Evolutionary conservation across 2,329 filamentous ascomycete species (phyloP).

Genomic region (Colletotrichum orchidophilum): DNA sequence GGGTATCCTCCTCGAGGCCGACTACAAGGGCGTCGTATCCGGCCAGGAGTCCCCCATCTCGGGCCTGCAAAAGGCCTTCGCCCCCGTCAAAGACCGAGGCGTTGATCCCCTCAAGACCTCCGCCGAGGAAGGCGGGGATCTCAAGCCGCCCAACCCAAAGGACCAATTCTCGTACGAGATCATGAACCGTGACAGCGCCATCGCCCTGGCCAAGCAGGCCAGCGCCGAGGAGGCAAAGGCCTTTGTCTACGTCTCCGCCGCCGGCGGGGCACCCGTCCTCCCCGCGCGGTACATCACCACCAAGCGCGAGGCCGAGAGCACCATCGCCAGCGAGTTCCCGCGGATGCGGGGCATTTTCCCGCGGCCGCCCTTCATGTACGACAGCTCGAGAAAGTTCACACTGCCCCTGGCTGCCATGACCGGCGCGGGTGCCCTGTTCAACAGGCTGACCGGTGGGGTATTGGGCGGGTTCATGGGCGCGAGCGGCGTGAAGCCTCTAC

Average conservation of each 20-base stretch:
- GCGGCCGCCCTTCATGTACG: conserved; percentile 89
- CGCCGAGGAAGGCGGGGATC: conserved; percentile 58
- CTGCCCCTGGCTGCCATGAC: conserved; percentile 84
- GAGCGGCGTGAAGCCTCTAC: conserved; percentile 85
- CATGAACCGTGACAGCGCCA: conserved; percentile 93
- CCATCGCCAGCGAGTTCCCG: conserved; percentile 78
- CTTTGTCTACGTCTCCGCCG: conserved; percentile 91
- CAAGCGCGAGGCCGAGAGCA: conserved; percentile 88
- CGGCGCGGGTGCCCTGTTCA: conserved; percentile 78
- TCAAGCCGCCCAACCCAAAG: conserved; percentile 72
- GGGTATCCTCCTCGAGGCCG: conserved; percentile 95
- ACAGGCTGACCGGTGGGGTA: conserved; percentile 78
- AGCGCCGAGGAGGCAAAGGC: conserved; percentile 69
- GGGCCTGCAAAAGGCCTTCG: conserved; percentile 83
- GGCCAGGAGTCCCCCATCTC: conserved; percentile 84
- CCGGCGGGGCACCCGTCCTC: conserved; percentile 84
- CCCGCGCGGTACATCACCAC: conserved; percentile 88
- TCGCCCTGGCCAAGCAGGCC: conserved; percentile 83
- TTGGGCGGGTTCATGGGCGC: conserved; percentile 82
- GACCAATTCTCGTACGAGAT: conserved; percentile 92
- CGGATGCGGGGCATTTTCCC: conserved; percentile 83
- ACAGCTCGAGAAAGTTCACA: conserved; percentile 82
- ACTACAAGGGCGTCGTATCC: conserved; percentile 93
- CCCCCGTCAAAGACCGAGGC: conserved; percentile 68
- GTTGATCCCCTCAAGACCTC: conserved; percentile 75